Evolutionary conservation across 2,329 filamentous ascomycete genomes (phyloP), one percentile per base, ranked within the genome.

Genomic region (Blastomyces emzantsi): DNA sequence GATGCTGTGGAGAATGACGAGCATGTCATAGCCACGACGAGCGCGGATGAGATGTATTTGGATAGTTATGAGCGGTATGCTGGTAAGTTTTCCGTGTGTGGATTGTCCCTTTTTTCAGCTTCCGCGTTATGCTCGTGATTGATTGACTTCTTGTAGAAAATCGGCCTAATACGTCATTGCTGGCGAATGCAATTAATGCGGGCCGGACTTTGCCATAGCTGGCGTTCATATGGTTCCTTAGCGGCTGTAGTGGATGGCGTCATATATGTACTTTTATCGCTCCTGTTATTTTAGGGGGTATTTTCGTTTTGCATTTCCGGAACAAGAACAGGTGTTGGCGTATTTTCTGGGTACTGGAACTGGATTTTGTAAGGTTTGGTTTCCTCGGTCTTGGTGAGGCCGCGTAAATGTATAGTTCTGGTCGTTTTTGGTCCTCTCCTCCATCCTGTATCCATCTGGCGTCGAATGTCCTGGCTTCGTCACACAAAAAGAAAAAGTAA

Each of bases 21-120:
- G 43, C 82, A 85, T 65, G 81, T 92, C 8, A 80, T 79, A 72
- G 83, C 83, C 39, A 92, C 89, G 17, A 89, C 85, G 28, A 90
- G 87, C 71, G 80, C 78, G 2, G 83, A 87, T 67, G 81, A 85
- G 56, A 75, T 89, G 62, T 90, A 90, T 70, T 73, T 87, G 63
- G 87, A 89, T 69, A 87, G 84, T 66, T 82, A 91, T 81, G 74
- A 84, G 78, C 68, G 87, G 80, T 82, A 83, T 81, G 80, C 79
- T 72, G 79, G 81, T 82, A 68, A 74, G 79, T 78, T 17, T 17
- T 3, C 36, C 9, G 51, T 57, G 56, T 47, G 5, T n/a, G 19
- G 19, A 47, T 22, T 47, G 45, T 47, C 19, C 6, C 17, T 47
- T 22, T n/a, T n/a, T 47, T 47, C 6, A 47, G 19, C 17, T 17